These are phyloP conservation scores for Castanea crenata DNA, from an alignment of 306 rosid species.

Conservation along the genomic window DNA sequence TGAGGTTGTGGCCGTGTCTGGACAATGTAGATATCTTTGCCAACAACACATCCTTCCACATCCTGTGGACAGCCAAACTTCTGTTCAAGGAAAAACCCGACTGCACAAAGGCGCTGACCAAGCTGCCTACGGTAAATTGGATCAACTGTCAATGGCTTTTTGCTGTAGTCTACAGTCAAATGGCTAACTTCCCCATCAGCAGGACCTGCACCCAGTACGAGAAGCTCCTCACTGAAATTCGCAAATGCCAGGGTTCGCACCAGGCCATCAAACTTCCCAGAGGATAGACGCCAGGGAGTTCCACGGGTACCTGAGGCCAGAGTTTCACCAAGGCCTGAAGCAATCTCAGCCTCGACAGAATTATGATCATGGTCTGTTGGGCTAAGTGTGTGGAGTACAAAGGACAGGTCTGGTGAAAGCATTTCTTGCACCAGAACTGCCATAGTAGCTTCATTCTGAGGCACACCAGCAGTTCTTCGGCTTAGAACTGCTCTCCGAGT, in stretches of 20 bases:
- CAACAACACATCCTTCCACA: slow-evolving; percentile 86
- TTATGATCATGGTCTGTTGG: slow-evolving; percentile 72
- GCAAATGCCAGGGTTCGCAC: slow-evolving; percentile 81
- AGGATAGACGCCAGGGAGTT: slow-evolving; percentile 87
- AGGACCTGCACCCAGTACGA: slow-evolving; percentile 67
- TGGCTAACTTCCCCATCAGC: slow-evolving; percentile 87
- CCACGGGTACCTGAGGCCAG: slow-evolving; percentile 95
- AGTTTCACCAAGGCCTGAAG: slow-evolving; percentile 95
- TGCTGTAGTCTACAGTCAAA: slow-evolving; percentile 88
- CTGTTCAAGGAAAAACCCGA: slow-evolving; percentile 81
- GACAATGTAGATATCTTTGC: slow-evolving; percentile 77
- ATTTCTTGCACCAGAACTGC: slow-evolving; percentile 91
- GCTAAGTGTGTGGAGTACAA: slow-evolving; percentile 80
- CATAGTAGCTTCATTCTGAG: slow-evolving; percentile 85
- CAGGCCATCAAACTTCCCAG: slow-evolving; percentile 77
- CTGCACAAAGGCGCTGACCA: slow-evolving; percentile 86
- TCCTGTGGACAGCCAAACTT: slow-evolving; percentile 91
- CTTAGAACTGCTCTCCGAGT: slow-evolving; percentile 88
- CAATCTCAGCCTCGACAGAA: slow-evolving; percentile 87
- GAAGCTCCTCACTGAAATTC: slow-evolving; percentile 87
- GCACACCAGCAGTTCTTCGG: slow-evolving; percentile 78
- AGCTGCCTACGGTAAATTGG: slow-evolving; percentile 69
- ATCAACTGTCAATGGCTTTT: slow-evolving; percentile 71
- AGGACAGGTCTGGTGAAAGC: slow-evolving; percentile 94
- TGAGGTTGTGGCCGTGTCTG: slow-evolving; percentile 91